Evolutionary conservation across 805 yeast species (phyloP), one percentile per base, ranked within the genome.

Genomic region (Candida nitratophila): DNA sequence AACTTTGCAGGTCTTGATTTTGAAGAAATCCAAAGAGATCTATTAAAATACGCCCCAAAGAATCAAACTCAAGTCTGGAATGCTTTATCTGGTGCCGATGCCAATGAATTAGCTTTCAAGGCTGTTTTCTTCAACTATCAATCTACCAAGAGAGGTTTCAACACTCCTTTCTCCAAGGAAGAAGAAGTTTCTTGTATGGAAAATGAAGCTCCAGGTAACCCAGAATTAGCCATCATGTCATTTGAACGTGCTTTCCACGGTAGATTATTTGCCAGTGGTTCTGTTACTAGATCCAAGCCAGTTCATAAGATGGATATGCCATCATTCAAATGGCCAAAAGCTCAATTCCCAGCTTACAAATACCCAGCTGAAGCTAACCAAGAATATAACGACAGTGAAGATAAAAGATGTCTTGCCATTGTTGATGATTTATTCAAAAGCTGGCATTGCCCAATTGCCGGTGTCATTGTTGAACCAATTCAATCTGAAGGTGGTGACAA

Each of bases 281-380:
- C 96, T 7, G 79, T 87, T 52, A 90, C 98, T 34, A 80, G 96
- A 64, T 88, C 96, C 45, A 91, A 88, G 73, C 96, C 97, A 52
- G 77, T 91, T 55, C 98, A 90, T 74, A 90, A 91, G 71, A 71
- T 90, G 65, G 90, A 83, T 65, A 72, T 91, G 68, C 98, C 98
- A 48, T 81, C 96, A 7, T 90, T 90, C 72, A 79, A 86, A 60
- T 90, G 97, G 97, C 98, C 98, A 60, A 89, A 86, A 64, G 96
- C 96, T 45, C 88, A 87, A 65, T 93, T 86, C 70, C 81, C 96
- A 27, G 74, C 75, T 50, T 71, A 71, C 60, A 79, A 78, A 54
- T 86, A 83, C 64, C 81, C 87, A 40, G 74, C 91, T 54, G 86
- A 82, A 61, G 96, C 85, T 65, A 96, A 90, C 66, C 96, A 86